These are phyloP conservation scores for Argentina anserina DNA, from an alignment of 306 rosid genomes.

Conservation along the genomic window DNA sequence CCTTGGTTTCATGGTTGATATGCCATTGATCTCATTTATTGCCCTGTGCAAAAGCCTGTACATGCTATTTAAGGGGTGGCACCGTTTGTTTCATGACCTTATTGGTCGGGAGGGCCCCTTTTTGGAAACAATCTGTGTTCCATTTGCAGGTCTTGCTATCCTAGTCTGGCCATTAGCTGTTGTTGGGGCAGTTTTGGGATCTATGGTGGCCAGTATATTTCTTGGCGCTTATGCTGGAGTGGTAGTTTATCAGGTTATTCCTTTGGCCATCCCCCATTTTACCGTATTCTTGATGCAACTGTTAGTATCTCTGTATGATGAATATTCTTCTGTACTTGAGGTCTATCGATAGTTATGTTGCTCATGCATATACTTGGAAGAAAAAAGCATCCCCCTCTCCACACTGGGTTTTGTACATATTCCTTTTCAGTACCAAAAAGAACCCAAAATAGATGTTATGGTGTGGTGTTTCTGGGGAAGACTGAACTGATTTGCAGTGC, in stretches of 20 bases:
- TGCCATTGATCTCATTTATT: conserved; percentile 61
- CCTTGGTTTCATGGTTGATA: conserved; percentile 69
- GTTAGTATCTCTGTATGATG: neutral
- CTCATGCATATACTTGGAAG: neutral
- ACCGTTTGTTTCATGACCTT: conserved; percentile 91
- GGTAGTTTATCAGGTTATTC: conserved; percentile 72
- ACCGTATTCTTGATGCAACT: neutral
- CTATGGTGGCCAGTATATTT: conserved; percentile 64
- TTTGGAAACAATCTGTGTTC: conserved; percentile 96
- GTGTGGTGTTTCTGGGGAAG: neutral
- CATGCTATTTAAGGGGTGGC: conserved; percentile 97
- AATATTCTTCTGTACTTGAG: neutral
- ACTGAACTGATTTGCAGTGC: neutral
- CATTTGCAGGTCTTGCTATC: conserved; percentile 95
- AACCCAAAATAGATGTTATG: neutral
- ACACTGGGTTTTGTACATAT: neutral
- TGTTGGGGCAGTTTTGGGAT: conserved; percentile 64
- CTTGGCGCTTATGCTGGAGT: conserved; percentile 82
- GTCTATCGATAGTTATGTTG: neutral
- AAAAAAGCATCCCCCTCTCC: neutral
- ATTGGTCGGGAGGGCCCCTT: conserved; percentile 99
- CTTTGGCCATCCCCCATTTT: neutral
- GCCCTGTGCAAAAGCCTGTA: conserved; percentile 70
- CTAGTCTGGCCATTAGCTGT: conserved; percentile 97
- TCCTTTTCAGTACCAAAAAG: neutral